Conservation (phyloP, 306 rosid species). For the Ammopiptanthus mongolicus region DNA sequence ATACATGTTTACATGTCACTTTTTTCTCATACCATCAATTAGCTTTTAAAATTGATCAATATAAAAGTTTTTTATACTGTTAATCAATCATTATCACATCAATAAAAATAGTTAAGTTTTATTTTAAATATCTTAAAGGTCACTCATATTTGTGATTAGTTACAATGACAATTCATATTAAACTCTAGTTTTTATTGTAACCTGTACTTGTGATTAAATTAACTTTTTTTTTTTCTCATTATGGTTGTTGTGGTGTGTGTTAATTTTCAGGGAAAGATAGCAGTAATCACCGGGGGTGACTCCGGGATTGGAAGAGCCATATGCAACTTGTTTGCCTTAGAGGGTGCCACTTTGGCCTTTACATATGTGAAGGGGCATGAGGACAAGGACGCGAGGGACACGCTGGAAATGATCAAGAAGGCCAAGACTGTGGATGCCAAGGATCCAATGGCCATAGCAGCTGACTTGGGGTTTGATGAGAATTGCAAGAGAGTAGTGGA, state of each 20-base stretch:
- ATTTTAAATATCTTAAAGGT: too few relatives aligned
- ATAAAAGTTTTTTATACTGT: too few relatives aligned
- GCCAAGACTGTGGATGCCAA: slow-evolving; percentile 45
- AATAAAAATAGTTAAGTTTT: too few relatives aligned
- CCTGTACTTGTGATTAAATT: too few relatives aligned
- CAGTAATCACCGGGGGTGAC: slow-evolving; percentile 73
- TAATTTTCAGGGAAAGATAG: slow-evolving; percentile 62
- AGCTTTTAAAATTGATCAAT: too few relatives aligned
- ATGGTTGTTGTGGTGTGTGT: neutral
- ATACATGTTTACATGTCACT: neutral
- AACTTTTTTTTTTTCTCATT: neutral
- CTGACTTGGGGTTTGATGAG: slow-evolving; percentile 68
- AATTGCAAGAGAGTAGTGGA: slow-evolving; percentile 64
- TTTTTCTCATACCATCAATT: too few relatives aligned
- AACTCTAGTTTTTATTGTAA: too few relatives aligned
- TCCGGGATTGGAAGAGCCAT: slow-evolving; percentile 78
- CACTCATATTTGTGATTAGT: too few relatives aligned
- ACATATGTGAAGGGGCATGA: slow-evolving; percentile 60
- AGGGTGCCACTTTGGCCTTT: slow-evolving; percentile 80
- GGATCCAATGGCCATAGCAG: slow-evolving; percentile 65
- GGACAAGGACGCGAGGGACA: slow-evolving; percentile 51
- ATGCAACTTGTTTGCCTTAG: slow-evolving; percentile 57
- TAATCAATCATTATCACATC: too few relatives aligned
- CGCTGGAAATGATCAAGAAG: slow-evolving; percentile 33
- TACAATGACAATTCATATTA: too few relatives aligned